Conservation (phyloP, 2,329 filamentous ascomycete species). For the Coniella lustricola region DNA sequence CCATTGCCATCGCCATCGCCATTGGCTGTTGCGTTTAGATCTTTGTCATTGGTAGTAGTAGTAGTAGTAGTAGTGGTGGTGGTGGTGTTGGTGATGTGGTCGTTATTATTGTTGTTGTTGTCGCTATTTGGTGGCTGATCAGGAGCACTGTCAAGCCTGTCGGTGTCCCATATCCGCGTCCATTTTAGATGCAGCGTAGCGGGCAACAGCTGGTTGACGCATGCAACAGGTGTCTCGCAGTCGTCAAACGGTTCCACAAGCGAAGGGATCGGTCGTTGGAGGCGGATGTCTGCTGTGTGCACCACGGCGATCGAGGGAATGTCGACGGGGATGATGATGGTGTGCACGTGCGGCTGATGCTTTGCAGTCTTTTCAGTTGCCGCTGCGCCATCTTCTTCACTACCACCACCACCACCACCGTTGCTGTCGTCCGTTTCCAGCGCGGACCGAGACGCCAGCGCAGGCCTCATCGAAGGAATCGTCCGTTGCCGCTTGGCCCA, state of each 20-base stretch:
- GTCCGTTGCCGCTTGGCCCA: constrained; percentile 32
- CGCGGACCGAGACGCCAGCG: too few relatives aligned
- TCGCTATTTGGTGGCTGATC: constrained; percentile 13
- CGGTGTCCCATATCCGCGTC: constrained; percentile 56
- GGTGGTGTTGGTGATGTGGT: too few relatives aligned
- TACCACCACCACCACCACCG: neutral
- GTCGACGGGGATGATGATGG: constrained; percentile 83
- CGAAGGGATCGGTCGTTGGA: constrained; percentile 34
- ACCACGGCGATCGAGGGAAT: constrained; percentile 77
- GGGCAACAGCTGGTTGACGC: constrained; percentile 57
- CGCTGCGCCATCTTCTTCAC: too few relatives aligned
- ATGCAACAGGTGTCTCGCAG: constrained; percentile 37
- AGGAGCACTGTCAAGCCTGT: constrained; percentile 26
- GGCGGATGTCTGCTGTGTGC: constrained; percentile 65
- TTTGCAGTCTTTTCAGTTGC: too few relatives aligned
- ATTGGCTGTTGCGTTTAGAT: too few relatives aligned
- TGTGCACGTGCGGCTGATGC: constrained; percentile 37
- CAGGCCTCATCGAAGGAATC: constrained; percentile 27
- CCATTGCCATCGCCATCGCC: constrained; percentile 1
- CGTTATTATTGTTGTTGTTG: too few relatives aligned
- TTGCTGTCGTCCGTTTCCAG: too few relatives aligned
- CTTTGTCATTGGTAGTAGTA: too few relatives aligned
- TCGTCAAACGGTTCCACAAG: constrained; percentile 20
- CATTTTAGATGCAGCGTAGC: constrained; percentile 56
- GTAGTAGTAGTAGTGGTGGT: too few relatives aligned